Percentiles rank a stretch among this genome's conserved stretches.
Conservation (phyloP, 108 stramenopile species). For the Epithemia pelagica region DNA sequence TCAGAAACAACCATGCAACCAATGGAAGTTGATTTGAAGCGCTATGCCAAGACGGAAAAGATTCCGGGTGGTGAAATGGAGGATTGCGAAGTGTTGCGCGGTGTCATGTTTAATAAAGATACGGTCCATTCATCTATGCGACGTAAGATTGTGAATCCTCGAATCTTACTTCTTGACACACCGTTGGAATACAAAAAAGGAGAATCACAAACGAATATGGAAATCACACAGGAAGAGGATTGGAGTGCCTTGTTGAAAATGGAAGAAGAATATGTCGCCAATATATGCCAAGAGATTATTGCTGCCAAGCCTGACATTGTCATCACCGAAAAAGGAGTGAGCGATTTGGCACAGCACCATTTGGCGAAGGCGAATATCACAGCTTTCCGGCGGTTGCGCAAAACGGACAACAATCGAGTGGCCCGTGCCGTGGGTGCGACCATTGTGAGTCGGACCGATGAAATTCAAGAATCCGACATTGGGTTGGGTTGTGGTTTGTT, state of each 20-base stretch:
- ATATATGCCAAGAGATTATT: constrained; percentile 98
- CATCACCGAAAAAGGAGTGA: constrained; percentile 99
- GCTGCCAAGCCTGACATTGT: constrained; percentile 98
- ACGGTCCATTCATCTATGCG: constrained; percentile 98
- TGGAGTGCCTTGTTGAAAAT: constrained; percentile 96
- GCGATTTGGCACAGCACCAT: constrained; percentile 99
- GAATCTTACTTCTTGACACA: constrained; percentile 95
- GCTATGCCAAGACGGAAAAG: constrained; percentile 99
- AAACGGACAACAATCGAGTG: constrained; percentile 99
- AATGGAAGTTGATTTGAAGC: constrained; percentile 96
- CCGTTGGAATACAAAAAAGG: constrained; percentile 99
- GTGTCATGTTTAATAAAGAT: constrained; percentile 99
- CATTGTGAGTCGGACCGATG: constrained; percentile 96
- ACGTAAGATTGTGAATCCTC: constrained; percentile 96
- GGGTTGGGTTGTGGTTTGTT: constrained; percentile 98
- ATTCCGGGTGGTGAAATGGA: constrained; percentile 97
- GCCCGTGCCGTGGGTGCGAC: constrained; percentile 98
- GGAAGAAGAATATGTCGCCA: constrained; percentile 99
- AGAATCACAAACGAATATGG: constrained; percentile 97
- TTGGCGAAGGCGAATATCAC: constrained; percentile 97
- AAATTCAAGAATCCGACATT: constrained; percentile 97
- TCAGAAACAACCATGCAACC: constrained; percentile 17
- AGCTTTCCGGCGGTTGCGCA: constrained; percentile 95
- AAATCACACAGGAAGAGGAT: constrained; percentile 98
- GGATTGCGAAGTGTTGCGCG: constrained; percentile 91